A percentile compares a stretch with the other conserved stretches of the same genome.
Conservation (phyloP, 176 grass and related monocot species). For the Pontederia crassipes region DNA sequence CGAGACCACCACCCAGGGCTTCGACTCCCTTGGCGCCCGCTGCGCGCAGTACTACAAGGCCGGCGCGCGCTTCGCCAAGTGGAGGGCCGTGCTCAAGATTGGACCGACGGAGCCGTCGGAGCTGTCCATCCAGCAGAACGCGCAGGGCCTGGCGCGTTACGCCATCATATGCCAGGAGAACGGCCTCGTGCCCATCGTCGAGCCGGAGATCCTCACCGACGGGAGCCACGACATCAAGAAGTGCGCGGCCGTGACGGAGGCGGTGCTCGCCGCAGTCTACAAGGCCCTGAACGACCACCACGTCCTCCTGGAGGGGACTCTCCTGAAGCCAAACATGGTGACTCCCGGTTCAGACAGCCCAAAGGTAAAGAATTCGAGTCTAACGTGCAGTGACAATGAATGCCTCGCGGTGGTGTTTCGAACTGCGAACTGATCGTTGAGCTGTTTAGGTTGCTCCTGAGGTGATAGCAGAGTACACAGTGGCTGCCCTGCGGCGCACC, state of each 20-base stretch:
- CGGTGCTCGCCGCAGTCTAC: slow-evolving; percentile 66
- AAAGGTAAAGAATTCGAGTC: slow-evolving; percentile 32
- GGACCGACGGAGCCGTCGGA: slow-evolving; percentile 60
- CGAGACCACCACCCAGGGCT: slow-evolving; percentile 79
- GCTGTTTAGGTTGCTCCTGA: slow-evolving; percentile 36
- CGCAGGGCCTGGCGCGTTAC: slow-evolving; percentile 80
- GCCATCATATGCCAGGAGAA: slow-evolving; percentile 81
- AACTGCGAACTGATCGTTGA: no score
- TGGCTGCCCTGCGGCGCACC: slow-evolving; percentile 65
- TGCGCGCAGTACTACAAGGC: slow-evolving; percentile 77
- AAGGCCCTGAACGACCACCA: slow-evolving; percentile 90
- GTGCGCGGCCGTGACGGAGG: slow-evolving; percentile 75
- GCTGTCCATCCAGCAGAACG: slow-evolving; percentile 62
- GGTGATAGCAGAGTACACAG: slow-evolving; percentile 76
- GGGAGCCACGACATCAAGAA: slow-evolving; percentile 54
- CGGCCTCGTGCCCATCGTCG: slow-evolving; percentile 82
- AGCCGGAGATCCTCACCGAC: slow-evolving; percentile 93
- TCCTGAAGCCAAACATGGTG: slow-evolving; percentile 93
- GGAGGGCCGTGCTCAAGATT: slow-evolving; percentile 88
- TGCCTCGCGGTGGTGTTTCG: neutral
- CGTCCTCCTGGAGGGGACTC: slow-evolving; percentile 77
- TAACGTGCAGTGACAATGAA: no score
- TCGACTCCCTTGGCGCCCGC: slow-evolving; percentile 57
- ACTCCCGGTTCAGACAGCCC: slow-evolving; percentile 81
- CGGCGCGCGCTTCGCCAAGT: slow-evolving; percentile 87